phyloP scores from a whole-genome alignment of 2,329 filamentous ascomycete species.

The Botrytis medusae region DNA sequence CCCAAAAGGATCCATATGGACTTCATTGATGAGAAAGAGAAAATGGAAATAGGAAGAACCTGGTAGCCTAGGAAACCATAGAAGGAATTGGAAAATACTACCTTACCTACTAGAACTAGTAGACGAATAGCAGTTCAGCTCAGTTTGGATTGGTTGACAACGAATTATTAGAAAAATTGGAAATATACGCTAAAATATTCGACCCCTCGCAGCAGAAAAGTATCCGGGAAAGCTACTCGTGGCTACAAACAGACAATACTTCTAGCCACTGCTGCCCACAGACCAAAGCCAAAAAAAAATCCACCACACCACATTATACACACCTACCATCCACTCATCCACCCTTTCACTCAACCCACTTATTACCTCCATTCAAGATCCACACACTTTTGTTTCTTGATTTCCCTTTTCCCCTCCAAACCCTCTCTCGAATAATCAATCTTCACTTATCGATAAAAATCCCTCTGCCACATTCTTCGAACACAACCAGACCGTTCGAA shows the following conservation, averaged over 20 bases:
- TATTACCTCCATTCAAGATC: conserved; percentile 1
- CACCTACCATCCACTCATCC: not conserved
- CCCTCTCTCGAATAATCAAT: not conserved
- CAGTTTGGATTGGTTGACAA: conserved; percentile 2
- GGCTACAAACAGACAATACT: not conserved
- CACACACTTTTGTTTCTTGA: conserved; percentile 13
- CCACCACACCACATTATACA: not conserved
- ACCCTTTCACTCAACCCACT: not conserved
- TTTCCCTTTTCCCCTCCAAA: not conserved
- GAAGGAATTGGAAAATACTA: not conserved
- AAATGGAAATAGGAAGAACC: conserved; percentile 1
- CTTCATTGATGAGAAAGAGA: not conserved
- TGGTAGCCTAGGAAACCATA: conserved; percentile 5
- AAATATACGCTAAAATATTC: conserved; percentile 13
- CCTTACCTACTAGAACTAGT: conserved; percentile 6
- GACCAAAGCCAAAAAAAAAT: not conserved
- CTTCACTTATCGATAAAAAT: not conserved
- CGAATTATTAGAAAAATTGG: not conserved
- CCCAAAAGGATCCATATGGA: conserved; percentile 6
- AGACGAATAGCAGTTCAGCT: not conserved
- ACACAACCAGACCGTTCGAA: not conserved
- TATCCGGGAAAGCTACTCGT: conserved; percentile 3
- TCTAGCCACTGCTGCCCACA: not conserved
- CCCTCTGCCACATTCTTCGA: conserved; percentile 5
- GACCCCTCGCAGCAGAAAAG: conserved; percentile 19